Conservation (phyloP, 345 rosid species). For the Dipteronia sinensis region DNA sequence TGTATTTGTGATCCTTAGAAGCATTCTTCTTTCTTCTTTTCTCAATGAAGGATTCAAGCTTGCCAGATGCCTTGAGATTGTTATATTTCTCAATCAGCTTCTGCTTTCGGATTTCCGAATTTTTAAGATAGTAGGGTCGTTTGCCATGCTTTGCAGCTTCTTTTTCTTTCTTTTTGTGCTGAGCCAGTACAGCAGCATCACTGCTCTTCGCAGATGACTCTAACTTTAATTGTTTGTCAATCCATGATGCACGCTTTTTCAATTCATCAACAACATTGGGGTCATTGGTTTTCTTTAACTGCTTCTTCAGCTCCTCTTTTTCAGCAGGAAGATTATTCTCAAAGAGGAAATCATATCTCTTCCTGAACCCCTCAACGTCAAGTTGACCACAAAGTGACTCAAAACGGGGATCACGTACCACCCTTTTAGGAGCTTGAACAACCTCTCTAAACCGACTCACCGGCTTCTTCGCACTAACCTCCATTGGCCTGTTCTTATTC, state of each 20-base stretch:
- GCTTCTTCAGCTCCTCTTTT: slow-evolving; percentile 57
- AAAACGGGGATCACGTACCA: slow-evolving; percentile 77
- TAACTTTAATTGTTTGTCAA: slow-evolving; percentile 69
- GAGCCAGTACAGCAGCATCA: slow-evolving; percentile 61
- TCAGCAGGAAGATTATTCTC: slow-evolving; percentile 68
- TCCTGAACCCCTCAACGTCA: slow-evolving; percentile 74
- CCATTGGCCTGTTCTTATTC: slow-evolving; percentile 58
- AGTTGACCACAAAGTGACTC: slow-evolving; percentile 64
- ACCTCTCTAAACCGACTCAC: slow-evolving; percentile 77
- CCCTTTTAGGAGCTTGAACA: slow-evolving; percentile 75
- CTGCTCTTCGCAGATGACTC: slow-evolving; percentile 62
- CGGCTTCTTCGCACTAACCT: slow-evolving; percentile 74
- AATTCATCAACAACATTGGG: slow-evolving; percentile 35
- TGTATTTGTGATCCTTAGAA: slow-evolving; percentile 80
- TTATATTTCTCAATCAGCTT: slow-evolving; percentile 62
- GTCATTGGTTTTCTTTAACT: slow-evolving; percentile 44
- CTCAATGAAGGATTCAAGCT: slow-evolving; percentile 78
- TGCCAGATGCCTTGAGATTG: slow-evolving; percentile 66
- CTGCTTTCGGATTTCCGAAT: slow-evolving; percentile 81
- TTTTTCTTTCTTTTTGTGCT: slow-evolving; percentile 84
- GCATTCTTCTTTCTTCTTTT: slow-evolving; percentile 89
- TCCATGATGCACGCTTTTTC: slow-evolving; percentile 45
- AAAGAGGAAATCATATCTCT: slow-evolving; percentile 69
- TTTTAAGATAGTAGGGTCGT: slow-evolving; percentile 78
- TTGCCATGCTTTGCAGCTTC: slow-evolving; percentile 90